These are phyloP conservation scores for Rhodotorula sp. DNA, from an alignment of 1,284 basidiomycete genomes.

Conservation along the genomic window DNA sequence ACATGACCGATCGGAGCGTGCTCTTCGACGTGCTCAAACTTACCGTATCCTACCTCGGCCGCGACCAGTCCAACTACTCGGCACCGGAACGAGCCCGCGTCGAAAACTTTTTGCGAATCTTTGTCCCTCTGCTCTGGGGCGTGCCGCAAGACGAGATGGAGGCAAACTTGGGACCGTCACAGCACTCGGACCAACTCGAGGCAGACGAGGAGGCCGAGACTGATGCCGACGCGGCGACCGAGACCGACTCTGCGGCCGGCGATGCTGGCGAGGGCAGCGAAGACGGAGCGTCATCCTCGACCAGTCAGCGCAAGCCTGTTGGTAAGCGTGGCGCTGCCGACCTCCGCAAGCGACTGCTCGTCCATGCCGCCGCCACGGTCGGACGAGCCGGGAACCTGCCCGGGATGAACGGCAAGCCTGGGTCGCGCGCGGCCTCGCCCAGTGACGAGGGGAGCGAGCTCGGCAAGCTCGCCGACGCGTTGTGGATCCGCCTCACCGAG, in stretches of 20 bases:
- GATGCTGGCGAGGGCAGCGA: slow-evolving; percentile 10
- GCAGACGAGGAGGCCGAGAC: slow-evolving; percentile 38
- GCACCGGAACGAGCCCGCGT: slow-evolving; percentile 75
- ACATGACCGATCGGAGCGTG: slow-evolving; percentile 74
- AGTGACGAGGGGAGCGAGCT: slow-evolving; percentile 42
- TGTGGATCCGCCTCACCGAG: slow-evolving; percentile 36
- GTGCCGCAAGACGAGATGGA: slow-evolving; percentile 75
- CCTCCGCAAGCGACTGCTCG: slow-evolving; percentile 71
- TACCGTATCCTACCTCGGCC: slow-evolving; percentile 86
- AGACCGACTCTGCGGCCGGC: slow-evolving; percentile 43
- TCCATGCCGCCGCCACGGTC: slow-evolving; percentile 52
- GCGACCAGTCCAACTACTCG: slow-evolving; percentile 62
- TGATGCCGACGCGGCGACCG: slow-evolving; percentile 53
- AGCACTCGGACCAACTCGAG: slow-evolving; percentile 65
- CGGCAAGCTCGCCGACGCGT: slow-evolving; percentile 26
- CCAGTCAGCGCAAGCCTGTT: background rate
- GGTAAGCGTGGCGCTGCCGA: slow-evolving; percentile 58
- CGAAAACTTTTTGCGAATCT: slow-evolving; percentile 79
- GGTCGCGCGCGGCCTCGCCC: background rate
- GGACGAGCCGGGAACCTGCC: background rate
- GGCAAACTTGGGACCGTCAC: slow-evolving; percentile 47
- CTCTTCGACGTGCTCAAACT: slow-evolving; percentile 88
- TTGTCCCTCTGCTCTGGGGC: slow-evolving; percentile 81
- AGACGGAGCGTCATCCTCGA: background rate
- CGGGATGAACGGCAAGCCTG: slow-evolving; percentile 1